Conservation (phyloP, 768 basidiomycete genomes). For the Agaricus subrufescens region DNA sequence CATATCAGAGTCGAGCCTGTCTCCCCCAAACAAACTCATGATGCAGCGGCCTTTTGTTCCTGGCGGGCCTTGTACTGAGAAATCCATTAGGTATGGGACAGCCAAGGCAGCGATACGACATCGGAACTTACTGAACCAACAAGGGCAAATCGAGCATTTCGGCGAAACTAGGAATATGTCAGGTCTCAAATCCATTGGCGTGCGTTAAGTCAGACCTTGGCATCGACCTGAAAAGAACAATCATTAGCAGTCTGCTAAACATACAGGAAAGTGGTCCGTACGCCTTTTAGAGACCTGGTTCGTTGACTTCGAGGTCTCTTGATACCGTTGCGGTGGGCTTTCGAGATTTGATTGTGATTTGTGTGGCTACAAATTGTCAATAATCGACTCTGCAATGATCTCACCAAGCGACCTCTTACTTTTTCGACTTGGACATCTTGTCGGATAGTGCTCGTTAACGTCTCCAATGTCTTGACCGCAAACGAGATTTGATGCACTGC, state of each 20-base stretch:
- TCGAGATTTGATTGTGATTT: constrained; percentile 94
- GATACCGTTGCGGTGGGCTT: constrained; percentile 98
- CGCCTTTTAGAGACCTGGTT: constrained; percentile 85
- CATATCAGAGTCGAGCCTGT: not conserved
- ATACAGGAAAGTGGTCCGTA: constrained; percentile 40
- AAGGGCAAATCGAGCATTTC: constrained; percentile 71
- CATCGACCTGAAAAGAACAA: constrained; percentile 54
- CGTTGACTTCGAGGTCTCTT: constrained; percentile 72
- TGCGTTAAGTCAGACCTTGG: constrained; percentile 52
- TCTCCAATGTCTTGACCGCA: not conserved
- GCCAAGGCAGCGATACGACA: not conserved
- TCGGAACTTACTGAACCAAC: constrained; percentile 62
- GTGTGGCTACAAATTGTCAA: constrained; percentile 54
- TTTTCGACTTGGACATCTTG: constrained; percentile 97
- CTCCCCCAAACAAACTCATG: constrained; percentile 13
- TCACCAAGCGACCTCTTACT: constrained; percentile 45
- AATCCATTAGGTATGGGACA: not conserved
- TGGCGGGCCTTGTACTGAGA: constrained; percentile 61
- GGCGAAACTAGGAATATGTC: constrained; percentile 61
- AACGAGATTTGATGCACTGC: constrained; percentile 26
- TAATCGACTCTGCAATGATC: not conserved
- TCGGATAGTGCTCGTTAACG: constrained; percentile 22
- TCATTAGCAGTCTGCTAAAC: not conserved
- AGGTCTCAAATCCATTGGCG: not conserved
- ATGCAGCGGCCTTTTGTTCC: constrained; percentile 51